Conservation (phyloP, 768 basidiomycete species). For the Termitomyces sp. region DNA sequence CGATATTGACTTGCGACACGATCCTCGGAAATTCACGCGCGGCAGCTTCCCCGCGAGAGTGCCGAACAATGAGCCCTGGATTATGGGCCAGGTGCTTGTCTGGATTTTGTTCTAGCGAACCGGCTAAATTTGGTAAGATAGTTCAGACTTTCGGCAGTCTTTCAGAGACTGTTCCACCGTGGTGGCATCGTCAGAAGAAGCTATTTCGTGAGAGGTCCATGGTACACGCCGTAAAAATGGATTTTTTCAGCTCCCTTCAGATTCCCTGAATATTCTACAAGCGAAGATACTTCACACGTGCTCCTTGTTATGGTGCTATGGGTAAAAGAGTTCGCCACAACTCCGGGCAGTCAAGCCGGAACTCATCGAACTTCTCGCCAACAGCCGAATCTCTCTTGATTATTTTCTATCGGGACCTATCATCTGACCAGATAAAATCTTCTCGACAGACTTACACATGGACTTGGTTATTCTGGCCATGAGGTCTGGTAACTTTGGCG, state of each 20-base stretch:
- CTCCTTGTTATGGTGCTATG: not conserved
- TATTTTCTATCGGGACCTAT: conserved; percentile 2
- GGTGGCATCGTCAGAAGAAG: conserved; percentile 10
- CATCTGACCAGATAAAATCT: conserved; percentile 9
- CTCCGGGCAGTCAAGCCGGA: conserved; percentile 3
- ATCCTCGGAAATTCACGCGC: conserved; percentile 14
- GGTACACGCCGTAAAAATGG: not conserved
- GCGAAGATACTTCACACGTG: not conserved
- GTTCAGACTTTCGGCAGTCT: conserved; percentile 12
- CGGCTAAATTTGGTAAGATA: conserved; percentile 13
- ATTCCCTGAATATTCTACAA: not conserved
- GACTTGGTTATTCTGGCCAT: conserved; percentile 7
- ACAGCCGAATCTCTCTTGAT: conserved; percentile 4
- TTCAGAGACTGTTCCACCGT: conserved; percentile 4
- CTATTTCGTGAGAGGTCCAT: conserved; percentile 13
- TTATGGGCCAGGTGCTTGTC: conserved; percentile 9
- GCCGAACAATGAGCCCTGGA: conserved; percentile 6
- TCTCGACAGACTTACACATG: conserved; percentile 7
- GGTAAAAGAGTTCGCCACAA: conserved; percentile 5
- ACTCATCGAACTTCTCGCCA: conserved; percentile 4
- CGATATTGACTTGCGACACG: conserved; percentile 8
- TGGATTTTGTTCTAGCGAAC: conserved; percentile 7
- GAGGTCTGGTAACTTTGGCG: conserved; percentile 2
- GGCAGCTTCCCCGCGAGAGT: conserved; percentile 14
- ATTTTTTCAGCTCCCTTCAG: conserved; percentile 1